Evolutionary conservation across 2,329 filamentous ascomycete species (phyloP), one percentile per base, ranked within the genome.

Genomic region (Drechslerella dactyloides): DNA sequence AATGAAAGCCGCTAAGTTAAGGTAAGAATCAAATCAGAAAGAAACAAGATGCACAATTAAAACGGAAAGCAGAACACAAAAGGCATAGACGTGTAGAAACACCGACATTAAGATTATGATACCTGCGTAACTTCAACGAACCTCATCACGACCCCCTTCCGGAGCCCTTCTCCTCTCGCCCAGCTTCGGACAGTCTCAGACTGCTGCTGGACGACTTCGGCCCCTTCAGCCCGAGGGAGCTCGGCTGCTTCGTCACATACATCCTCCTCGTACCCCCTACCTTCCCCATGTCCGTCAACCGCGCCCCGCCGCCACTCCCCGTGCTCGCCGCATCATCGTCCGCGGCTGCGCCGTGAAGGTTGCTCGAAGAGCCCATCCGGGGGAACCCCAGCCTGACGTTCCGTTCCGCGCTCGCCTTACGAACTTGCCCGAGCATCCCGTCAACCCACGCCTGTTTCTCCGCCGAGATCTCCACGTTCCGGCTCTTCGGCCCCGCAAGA

Each of bases 361-460:
- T 72, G 19, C 37, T 48, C 21, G 54, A 30, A 5, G 62, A 59
- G 7, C 58, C 58, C 44, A 60, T 61, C 50, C 65, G 42, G 11
- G 44, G 54, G 6, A 68, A 21, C 4, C 69, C 69, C 19, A 68
- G 40, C 13, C 57, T 50, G 13, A 66, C 62, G 44, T 40, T 74
- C 30, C 66, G 51, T 78, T 87, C 87, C 63, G 85, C 85, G 77
- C 88, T 90, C 70, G 87, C 89, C 52, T 87, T 84, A 69, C 89
- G 85, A 44, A 92, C 90, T 77, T 90, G 89, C 77, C 90, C 89
- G 80, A 91, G 89, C 81, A 94, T 89, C 73, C 87, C 90, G 79
- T 93, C 89, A 8, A 94, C 89, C 90, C 90, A 94, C 42, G 88
- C 87, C 66, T 86, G 83, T 77, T 89, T 90, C 79, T 92, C 88